Base-by-base conservation (phyloP, 768 basidiomycete species). In the Hygrophorus pudorinus region DNA sequence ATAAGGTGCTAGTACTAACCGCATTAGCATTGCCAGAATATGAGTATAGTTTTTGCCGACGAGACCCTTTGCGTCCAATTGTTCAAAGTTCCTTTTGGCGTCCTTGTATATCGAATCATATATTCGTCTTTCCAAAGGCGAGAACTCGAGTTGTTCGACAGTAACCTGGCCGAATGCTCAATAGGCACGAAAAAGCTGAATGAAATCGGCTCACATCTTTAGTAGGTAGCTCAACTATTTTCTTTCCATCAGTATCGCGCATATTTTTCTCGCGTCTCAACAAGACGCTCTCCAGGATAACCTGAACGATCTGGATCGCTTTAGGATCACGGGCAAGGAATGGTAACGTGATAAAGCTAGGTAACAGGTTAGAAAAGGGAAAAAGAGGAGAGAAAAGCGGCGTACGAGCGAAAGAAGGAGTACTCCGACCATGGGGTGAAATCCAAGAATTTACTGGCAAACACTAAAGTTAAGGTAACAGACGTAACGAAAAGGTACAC, bases 11-110 rank as follows among this genome's bases (percentile, higher is more conserved):
- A 27, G 13, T 21, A 62, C 74, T 18, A 44, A 90, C 90, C 82
- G 76, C 88, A 94, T 94, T 24, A 97, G 70, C 85, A 94, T 91
- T 10, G 92, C 89, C 53, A 97, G 73, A 57, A 92, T 89, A 59
- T 88, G 79, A 14, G 86, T 84, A 59, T 85, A 84, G 53, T 90
- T 89, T 57, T 77, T 85, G 51, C 79, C 76, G 24, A 88, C 67
- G 2, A 82, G 65, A 3, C 92, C 91, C 58, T 83, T 83, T 3
- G 79, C 81, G 50, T 79, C 81, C 14, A 93, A 68, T 44, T 75
- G 75, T 42, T 91, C 81, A 56, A 91, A 97, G 49, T 81, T 76
- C 35, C 68, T 67, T 63, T 91, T 94, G 2, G 80, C 89, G 32
- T 81, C 74, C 43, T 68, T 63, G 60, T 87, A 94, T 42, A 94